These are phyloP conservation scores for Myriosclerotinia duriaeana DNA, from an alignment of 2,329 filamentous ascomycete genomes.

Conservation along the genomic window DNA sequence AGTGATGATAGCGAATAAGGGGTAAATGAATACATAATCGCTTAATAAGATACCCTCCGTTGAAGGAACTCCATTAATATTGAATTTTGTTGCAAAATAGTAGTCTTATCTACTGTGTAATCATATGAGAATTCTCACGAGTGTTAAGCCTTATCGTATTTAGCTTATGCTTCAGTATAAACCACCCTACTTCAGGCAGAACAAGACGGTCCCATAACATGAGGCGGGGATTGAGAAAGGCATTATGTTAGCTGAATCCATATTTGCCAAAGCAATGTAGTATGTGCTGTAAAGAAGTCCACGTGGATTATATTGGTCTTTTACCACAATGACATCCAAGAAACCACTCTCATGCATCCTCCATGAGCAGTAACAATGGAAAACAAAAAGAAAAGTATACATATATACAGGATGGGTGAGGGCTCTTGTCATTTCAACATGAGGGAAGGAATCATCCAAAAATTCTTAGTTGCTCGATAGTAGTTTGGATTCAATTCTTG, in stretches of 20 bases:
- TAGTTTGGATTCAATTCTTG: not conserved
- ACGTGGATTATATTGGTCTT: not conserved
- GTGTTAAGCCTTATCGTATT: not conserved
- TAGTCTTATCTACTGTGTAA: not conserved
- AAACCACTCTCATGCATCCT: not conserved
- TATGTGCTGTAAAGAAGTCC: not conserved
- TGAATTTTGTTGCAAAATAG: not conserved
- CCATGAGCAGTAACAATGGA: not conserved
- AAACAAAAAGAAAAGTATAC: not conserved
- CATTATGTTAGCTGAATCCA: not conserved
- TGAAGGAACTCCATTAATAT: constrained; percentile 14
- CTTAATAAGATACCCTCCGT: constrained; percentile 34
- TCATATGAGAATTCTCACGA: not conserved
- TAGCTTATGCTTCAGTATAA: not conserved
- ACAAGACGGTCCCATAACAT: not conserved
- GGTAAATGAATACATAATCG: too few relatives aligned
- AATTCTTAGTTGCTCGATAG: not conserved
- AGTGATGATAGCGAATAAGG: constrained; percentile 38
- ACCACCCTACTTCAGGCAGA: not conserved
- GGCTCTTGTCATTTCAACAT: not conserved
- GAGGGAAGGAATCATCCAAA: not conserved
- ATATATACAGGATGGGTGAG: not conserved
- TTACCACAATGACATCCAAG: not conserved
- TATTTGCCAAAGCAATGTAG: not conserved
- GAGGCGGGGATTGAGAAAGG: not conserved